Percentiles rank a stretch among this genome's conserved stretches.
Evolutionary conservation across 768 basidiomycete genomes (phyloP).

Genomic region (Tylopilus subfusipes): DNA sequence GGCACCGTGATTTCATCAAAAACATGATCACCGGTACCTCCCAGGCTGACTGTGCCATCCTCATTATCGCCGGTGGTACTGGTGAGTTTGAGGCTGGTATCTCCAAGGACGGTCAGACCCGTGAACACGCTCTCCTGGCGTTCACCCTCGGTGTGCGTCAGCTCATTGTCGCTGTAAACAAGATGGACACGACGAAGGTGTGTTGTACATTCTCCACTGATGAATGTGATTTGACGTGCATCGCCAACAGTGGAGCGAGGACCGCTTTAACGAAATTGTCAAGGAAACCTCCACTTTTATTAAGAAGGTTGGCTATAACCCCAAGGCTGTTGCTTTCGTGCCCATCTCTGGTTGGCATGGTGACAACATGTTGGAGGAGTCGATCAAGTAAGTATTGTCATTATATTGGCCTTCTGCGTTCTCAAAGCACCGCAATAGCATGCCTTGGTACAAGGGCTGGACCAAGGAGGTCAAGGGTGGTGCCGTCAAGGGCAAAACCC

Average conservation of each 20-base stretch:
- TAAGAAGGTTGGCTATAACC: constrained; percentile 99
- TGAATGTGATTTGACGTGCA: constrained; percentile 1
- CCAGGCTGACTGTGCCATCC: constrained; percentile 99
- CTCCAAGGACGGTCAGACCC: constrained; percentile 99
- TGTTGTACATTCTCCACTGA: constrained; percentile 8
- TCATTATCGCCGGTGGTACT: constrained; percentile 98
- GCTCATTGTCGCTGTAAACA: constrained; percentile 99
- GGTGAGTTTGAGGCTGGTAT: constrained; percentile 99
- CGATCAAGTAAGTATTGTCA: constrained; percentile 64
- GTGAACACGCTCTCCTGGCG: constrained; percentile 99
- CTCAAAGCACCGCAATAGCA: constrained; percentile 48
- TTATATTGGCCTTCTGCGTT: constrained; percentile 2
- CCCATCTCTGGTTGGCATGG: constrained; percentile 99
- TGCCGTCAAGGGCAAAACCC: constrained; percentile 95
- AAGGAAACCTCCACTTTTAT: constrained; percentile 98
- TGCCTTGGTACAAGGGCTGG: constrained; percentile 99
- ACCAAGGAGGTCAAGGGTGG: constrained; percentile 93
- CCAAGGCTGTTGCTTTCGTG: constrained; percentile 96
- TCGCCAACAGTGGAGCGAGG: constrained; percentile 84
- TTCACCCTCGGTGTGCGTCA: constrained; percentile 99
- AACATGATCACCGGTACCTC: constrained; percentile 99
- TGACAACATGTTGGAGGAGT: constrained; percentile 99
- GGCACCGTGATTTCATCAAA: constrained; percentile 99
- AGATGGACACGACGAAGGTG: constrained; percentile 99
- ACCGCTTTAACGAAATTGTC: constrained; percentile 99